Base-by-base conservation (phyloP, 2,329 filamentous ascomycete species). In the Incumbomyces delicatus region DNA sequence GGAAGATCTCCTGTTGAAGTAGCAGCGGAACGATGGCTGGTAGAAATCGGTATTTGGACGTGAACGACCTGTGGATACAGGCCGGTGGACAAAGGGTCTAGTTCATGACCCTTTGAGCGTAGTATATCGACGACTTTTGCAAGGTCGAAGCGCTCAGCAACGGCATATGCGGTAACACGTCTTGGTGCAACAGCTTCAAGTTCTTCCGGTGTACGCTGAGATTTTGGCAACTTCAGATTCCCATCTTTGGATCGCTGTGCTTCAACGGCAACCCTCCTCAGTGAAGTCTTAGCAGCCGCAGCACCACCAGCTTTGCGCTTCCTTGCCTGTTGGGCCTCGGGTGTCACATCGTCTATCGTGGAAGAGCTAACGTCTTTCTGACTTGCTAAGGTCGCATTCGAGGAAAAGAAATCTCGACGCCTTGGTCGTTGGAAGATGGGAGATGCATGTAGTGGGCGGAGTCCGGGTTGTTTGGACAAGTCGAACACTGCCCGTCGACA, bases 211-310 rank as follows among this genome's bases (percentile, higher is more conserved):
- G 13, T 61, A 44, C 62, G 49, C 37, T 39, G 33, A 3, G 63
- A 50, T 17, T 61, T 62, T 43, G 64, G 57, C 52, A 80, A 66
- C 53, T 77, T 68, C 13, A 35, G 33, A 12, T 45, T 27, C 1
- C 70, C 70, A 57, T 72, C 70, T 54, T 68, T 73, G 49, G 69
- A 77, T 54, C 67, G 70, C 66, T 95, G 87, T 14, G 89, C 88
- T 58, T 92, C 87, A 14, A 87, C 84, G 29, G 89, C 87, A 11
- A 94, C 87, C 49, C 88, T 78, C 46, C 90, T 80, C 29, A 95
- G 71, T 1, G 87, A 92, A 51, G 82, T 84, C 55, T 87, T 85
- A 37, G 78, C 69, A 18, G 73, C 70, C 2, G 75, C 69, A 18
- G 68, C 67, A 51, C 75, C 66, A n/a, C 63, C 59, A 6, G 65